Evolutionary conservation across 495 filamentous ascomycete species (phyloP), one percentile per base, ranked within the genome.

Genomic region (Hypoxylon intermedium): DNA sequence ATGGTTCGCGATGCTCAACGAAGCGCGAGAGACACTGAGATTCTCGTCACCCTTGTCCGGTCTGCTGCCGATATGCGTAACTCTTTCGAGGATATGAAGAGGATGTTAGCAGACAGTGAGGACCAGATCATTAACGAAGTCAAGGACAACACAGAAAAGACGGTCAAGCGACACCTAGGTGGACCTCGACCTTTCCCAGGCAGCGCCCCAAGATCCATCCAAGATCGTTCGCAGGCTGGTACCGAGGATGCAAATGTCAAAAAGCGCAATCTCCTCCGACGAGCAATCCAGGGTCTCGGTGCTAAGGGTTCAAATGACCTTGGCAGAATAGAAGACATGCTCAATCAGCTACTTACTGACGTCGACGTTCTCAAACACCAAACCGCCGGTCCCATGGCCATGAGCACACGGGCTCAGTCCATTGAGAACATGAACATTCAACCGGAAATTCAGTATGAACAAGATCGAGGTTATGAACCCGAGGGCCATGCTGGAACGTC

Each of bases 51-150:
- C 2, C 82, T 99, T 33, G 94, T 98, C 42, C 86, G 92, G 46
- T 92, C 91, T 59, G 93, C 95, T 12, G 91, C 95, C 9, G 94
- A 99, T 68, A 97, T 98, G 92, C 91, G 94, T 53, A 96, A 89
- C 58, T 93, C 90, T 9, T 97, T 98, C 68, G 92, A 97, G 65
- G 93, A 96, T 61, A 89, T 99, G 86, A 97, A 95, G 82, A 89
- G 85, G 63, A 88, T 93, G 71, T 85, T 99, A 37, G 87, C 86
- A 1, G 89, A 93, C 37, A 92, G 93, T 40, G 91, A 96, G 67
- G 89, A 88, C 26, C 78, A 89, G 40, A 86, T 97, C 59, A 89
- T 96, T 72, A 87, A 88, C 30, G 83, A 89, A 41, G 91, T 88
- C 45, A 90, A 94, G 65, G 87, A 88, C 61, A 90, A 92, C 68